Percentiles rank a stretch among this genome's conserved stretches.
These are phyloP conservation scores for Tetrapisispora arboricola DNA, from an alignment of 805 yeast species.

Conservation along the genomic window DNA sequence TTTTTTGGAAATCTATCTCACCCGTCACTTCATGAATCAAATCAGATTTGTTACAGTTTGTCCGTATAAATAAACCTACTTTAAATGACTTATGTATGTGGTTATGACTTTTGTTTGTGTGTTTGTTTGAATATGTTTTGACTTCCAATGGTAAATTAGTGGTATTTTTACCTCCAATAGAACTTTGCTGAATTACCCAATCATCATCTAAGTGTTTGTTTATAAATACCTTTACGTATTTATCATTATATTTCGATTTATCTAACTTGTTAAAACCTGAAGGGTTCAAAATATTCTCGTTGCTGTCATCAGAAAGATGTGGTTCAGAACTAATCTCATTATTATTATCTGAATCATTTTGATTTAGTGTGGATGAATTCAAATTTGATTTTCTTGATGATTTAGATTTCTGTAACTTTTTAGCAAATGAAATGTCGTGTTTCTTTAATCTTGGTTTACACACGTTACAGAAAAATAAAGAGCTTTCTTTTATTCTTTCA, in stretches of 20 bases:
- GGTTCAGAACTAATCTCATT: neutral
- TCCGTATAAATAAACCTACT: conserved; percentile 42
- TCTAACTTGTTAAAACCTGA: neutral
- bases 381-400: neutral
- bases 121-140: conserved; percentile 18
- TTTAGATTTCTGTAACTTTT: conserved; percentile 27
- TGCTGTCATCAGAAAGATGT: neutral
- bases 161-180: conserved; percentile 5
- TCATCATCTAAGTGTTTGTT: conserved; percentile 40
- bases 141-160: conserved; percentile 30
- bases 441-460: conserved; percentile 47
- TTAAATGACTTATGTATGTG: neutral
- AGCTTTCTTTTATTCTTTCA: conserved; percentile 53
- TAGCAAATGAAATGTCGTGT: conserved; percentile 36
- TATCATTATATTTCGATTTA: conserved; percentile 27
- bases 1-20: conserved; percentile 54
- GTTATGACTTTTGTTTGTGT: neutral
- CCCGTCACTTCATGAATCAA: conserved; percentile 60
- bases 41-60: conserved; percentile 36
- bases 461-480: conserved; percentile 56
- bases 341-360: neutral
- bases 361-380: neutral
- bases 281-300: neutral
- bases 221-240: conserved; percentile 36
- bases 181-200: conserved; percentile 21